phyloP scores from a whole-genome alignment of 768 basidiomycete genomes.

The Boletus vinaceobasis region DNA sequence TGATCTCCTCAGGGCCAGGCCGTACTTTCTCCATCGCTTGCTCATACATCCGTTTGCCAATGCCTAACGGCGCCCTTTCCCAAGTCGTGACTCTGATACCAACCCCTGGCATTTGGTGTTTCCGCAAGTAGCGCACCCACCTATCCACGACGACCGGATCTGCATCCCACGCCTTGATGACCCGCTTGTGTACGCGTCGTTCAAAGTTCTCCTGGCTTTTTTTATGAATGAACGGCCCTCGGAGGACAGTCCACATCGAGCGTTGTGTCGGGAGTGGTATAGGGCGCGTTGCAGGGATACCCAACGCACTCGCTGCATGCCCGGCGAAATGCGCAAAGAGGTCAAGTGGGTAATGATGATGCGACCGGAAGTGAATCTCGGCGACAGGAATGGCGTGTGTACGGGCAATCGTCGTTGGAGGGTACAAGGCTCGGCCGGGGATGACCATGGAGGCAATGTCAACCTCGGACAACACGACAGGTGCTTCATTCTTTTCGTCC shows the following conservation, averaged over 20 bases:
- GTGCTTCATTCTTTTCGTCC: constrained; percentile 1
- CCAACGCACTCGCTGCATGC: constrained; percentile 82
- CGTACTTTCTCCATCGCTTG: constrained; percentile 35
- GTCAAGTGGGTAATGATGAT: constrained; percentile 62
- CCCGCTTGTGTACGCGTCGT: constrained; percentile 74
- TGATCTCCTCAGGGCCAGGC: constrained; percentile 34
- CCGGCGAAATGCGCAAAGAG: constrained; percentile 81
- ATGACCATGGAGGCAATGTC: constrained; percentile 51
- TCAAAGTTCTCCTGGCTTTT: constrained; percentile 96
- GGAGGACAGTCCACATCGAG: constrained; percentile 79
- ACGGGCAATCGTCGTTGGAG: constrained; percentile 53
- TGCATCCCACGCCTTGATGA: constrained; percentile 90
- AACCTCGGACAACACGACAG: constrained; percentile 33
- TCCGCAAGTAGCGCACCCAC: constrained; percentile 76
- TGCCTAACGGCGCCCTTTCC: constrained; percentile 59
- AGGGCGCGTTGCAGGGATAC: constrained; percentile 69
- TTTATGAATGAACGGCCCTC: constrained; percentile 88
- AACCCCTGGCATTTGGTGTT: constrained; percentile 78
- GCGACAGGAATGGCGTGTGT: constrained; percentile 77
- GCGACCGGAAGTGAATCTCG: constrained; percentile 76
- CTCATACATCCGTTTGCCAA: constrained; percentile 41
- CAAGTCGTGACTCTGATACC: constrained; percentile 81
- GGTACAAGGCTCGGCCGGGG: constrained; percentile 57
- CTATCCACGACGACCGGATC: constrained; percentile 71
- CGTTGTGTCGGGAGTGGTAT: constrained; percentile 70